Percentiles rank a stretch among this genome's conserved stretches.
Evolutionary conservation across 176 grass and related monocot genomes (phyloP).

Genomic region (Raddia distichophylla): DNA sequence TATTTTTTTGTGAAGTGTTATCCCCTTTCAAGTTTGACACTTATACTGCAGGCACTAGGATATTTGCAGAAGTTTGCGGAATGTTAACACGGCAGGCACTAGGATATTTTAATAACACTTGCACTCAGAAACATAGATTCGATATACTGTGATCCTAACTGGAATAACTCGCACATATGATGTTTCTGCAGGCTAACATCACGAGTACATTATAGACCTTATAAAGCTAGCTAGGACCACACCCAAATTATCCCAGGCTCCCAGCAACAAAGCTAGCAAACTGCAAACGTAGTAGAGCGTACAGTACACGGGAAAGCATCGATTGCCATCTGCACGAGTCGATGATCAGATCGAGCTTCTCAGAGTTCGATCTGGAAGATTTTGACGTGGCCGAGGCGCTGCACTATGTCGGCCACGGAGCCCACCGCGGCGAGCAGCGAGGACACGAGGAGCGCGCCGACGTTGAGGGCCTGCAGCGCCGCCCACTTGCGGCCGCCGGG

Average conservation of each 20-base stretch:
- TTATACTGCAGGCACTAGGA: no score
- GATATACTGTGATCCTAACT: background rate
- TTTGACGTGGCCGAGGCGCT: conserved; percentile 69
- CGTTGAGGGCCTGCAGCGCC: conserved; percentile 72
- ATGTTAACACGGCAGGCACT: no score
- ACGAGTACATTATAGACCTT: no score
- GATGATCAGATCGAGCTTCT: background rate
- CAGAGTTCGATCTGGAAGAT: conserved; percentile 80
- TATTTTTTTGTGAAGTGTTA: no score
- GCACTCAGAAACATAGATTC: background rate
- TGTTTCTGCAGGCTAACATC: background rate
- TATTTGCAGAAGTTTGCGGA: no score
- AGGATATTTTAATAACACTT: background rate
- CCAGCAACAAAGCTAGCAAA: no score
- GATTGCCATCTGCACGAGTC: background rate
- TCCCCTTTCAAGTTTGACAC: no score
- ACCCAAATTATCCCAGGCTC: no score
- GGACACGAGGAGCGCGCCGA: conserved; percentile 62
- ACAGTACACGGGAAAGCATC: background rate
- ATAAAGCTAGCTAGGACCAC: no score
- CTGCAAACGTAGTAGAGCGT: background rate
- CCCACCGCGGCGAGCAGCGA: conserved; percentile 76
- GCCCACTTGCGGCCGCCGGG: conserved; percentile 62
- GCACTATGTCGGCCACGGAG: conserved; percentile 70
- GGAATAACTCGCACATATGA: background rate